Evolutionary conservation across 257 asterid species (phyloP).

Genomic region (Solanum lycopersicoides): DNA sequence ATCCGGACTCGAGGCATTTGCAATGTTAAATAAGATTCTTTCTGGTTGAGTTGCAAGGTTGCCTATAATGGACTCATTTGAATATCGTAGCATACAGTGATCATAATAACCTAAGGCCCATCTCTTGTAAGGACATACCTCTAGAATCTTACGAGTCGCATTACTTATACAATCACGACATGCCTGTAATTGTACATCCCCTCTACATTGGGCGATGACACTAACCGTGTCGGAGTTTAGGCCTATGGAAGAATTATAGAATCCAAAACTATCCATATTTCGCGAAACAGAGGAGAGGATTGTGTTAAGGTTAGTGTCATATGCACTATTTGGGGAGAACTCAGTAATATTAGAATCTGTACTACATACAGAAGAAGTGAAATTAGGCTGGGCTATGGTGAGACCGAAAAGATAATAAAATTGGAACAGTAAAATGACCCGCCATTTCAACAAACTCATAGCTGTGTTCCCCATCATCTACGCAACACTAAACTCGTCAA

Average conservation of each 20-base stretch:
- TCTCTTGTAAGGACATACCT: constrained; percentile 5
- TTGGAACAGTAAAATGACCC: background rate
- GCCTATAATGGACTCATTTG: constrained; percentile 5
- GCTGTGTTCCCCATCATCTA: background rate
- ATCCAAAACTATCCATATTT: constrained; percentile 7
- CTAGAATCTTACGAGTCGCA: background rate
- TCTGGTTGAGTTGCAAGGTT: background rate
- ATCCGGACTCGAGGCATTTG: background rate
- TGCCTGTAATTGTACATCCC: constrained; percentile 1
- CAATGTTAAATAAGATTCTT: rapidly evolving
- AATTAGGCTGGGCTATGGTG: background rate
- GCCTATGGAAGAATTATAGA: constrained; percentile 13
- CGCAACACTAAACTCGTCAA: background rate
- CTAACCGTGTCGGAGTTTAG: background rate
- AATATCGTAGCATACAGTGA: constrained; percentile 13
- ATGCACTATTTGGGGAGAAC: constrained; percentile 10
- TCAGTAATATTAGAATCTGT: background rate
- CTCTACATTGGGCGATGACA: constrained; percentile 23
- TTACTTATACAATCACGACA: constrained; percentile 15
- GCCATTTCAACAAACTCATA: background rate
- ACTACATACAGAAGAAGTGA: background rate
- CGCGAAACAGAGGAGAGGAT: constrained; percentile 18
- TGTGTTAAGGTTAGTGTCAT: constrained; percentile 15
- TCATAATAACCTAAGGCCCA: constrained; percentile 9
- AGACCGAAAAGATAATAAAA: background rate